These are phyloP conservation scores for Periconia macrospinosa DNA, from an alignment of 2,329 filamentous ascomycete genomes.

Conservation along the genomic window DNA sequence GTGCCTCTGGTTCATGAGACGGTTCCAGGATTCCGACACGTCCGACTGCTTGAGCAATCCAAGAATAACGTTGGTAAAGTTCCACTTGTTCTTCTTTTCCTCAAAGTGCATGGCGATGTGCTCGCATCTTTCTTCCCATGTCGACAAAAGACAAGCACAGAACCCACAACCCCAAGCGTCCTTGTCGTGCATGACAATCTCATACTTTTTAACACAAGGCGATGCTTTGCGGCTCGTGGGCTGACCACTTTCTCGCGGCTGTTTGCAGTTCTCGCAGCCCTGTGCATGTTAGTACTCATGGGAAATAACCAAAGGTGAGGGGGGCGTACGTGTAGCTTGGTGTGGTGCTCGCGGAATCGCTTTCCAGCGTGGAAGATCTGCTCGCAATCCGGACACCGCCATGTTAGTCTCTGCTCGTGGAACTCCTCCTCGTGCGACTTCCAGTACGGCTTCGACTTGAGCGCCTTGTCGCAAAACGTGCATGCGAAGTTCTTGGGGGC, in stretches of 20 bases:
- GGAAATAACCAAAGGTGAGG: not conserved
- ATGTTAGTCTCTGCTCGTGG: constrained; percentile 69
- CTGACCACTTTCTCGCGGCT: constrained; percentile 57
- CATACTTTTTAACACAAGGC: constrained; percentile 43
- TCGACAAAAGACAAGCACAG: constrained; percentile 64
- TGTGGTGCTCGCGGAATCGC: constrained; percentile 69
- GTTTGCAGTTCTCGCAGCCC: constrained; percentile 65
- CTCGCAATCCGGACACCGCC: constrained; percentile 69
- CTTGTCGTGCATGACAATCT: constrained; percentile 59
- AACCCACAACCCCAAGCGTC: constrained; percentile 72
- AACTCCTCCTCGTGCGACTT: constrained; percentile 71
- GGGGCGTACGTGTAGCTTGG: constrained; percentile 60
- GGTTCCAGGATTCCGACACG: constrained; percentile 64
- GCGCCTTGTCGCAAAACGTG: constrained; percentile 62
- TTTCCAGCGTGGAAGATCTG: constrained; percentile 70
- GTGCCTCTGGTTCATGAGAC: constrained; percentile 56
- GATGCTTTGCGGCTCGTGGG: constrained; percentile 59
- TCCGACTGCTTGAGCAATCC: constrained; percentile 67
- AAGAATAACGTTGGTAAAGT: constrained; percentile 69
- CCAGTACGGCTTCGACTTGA: constrained; percentile 71
- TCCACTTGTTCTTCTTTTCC: constrained; percentile 65
- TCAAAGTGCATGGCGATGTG: constrained; percentile 71
- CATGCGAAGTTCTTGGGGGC: constrained; percentile 47
- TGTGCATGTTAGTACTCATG: constrained; percentile 18
- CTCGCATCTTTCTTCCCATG: constrained; percentile 68